A percentile compares a stretch with the other conserved stretches of the same genome.
Evolutionary conservation across 345 rosid species (phyloP).

Genomic region (Citrus trifoliata): DNA sequence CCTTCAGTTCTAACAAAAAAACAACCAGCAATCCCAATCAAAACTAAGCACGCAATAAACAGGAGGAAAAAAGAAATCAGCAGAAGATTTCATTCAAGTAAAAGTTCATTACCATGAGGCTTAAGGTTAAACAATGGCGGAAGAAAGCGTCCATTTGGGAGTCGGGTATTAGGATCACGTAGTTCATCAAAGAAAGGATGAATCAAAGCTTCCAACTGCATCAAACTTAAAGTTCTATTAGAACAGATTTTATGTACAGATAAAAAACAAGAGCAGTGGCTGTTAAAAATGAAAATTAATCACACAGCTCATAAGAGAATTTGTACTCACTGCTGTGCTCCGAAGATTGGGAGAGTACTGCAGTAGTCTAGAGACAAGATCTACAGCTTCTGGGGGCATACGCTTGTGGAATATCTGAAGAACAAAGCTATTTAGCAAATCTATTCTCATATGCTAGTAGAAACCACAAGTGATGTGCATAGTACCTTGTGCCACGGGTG

Average conservation of each 20-base stretch:
- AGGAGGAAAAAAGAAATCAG: background rate
- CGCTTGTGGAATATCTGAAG: slow-evolving; percentile 87
- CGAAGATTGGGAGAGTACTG: slow-evolving; percentile 98
- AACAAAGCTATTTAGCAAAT: slow-evolving; percentile 5
- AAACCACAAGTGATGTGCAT: background rate
- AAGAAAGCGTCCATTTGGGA: slow-evolving; percentile 87
- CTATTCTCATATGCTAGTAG: background rate
- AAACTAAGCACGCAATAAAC: background rate
- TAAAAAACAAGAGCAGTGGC: background rate
- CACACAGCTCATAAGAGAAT: background rate
- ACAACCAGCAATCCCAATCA: background rate
- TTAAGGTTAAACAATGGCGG: slow-evolving; percentile 96
- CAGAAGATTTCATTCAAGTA: background rate
- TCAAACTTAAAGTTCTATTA: background rate
- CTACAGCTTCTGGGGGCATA: slow-evolving; percentile 98
- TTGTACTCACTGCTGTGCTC: slow-evolving; percentile 75
- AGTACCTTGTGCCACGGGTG: slow-evolving; percentile 99
- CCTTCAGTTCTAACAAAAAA: slow-evolving; percentile 67
- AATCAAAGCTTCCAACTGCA: slow-evolving; percentile 78
- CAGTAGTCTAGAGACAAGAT: slow-evolving; percentile 89
- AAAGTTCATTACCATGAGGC: slow-evolving; percentile 59
- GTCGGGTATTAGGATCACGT: slow-evolving; percentile 70
- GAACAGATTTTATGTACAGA: background rate
- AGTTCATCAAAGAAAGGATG: slow-evolving; percentile 98
- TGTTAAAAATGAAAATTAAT: background rate